Evolutionary conservation across 345 rosid genomes (phyloP).

Genomic region (rapeseed (Brassica napus)): Da-Ae NC_063448.1:19260001-19260500

Average conservation of each 20-base stretch:
- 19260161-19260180: constrained; percentile 29
- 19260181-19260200: constrained; percentile 39
- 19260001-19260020: constrained; percentile 34
- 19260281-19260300: neutral
- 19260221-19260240: constrained; percentile 36
- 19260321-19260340: constrained; percentile 38
- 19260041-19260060: constrained; percentile 47
- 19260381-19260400: constrained; percentile 41
- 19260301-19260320: constrained; percentile 59
- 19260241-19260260: neutral
- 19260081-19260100: constrained; percentile 6
- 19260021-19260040: constrained; percentile 55
- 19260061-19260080: constrained; percentile 46
- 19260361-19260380: constrained; percentile 41
- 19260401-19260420: constrained; percentile 50
- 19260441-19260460: constrained; percentile 38
- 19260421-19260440: constrained; percentile 42
- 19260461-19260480: constrained; percentile 41
- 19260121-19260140: constrained; percentile 54
- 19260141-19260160: constrained; percentile 39
- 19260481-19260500: constrained; percentile 28
- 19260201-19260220: constrained; percentile 46
- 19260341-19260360: constrained; percentile 53
- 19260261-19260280: neutral
- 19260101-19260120: constrained; percentile 21